A percentile compares a stretch with the other conserved stretches of the same genome.
These are phyloP conservation scores for Quercus aquifolioides DNA, from an alignment of 306 rosid genomes.

Conservation along the genomic window DNA sequence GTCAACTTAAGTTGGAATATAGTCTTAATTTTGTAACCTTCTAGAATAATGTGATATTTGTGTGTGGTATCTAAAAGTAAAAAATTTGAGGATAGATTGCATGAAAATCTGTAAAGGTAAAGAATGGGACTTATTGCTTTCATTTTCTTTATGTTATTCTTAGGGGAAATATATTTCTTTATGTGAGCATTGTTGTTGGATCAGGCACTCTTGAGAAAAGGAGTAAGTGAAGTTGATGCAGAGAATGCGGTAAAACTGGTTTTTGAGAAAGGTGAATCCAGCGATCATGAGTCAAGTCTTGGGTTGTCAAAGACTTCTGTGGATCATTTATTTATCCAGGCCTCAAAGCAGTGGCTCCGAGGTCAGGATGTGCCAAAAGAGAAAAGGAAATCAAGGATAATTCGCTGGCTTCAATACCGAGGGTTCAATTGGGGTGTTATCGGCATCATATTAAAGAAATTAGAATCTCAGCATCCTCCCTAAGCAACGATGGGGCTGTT, in stretches of 20 bases:
- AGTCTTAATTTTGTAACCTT: not conserved
- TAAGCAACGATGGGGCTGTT: constrained; percentile 24
- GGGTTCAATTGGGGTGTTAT: constrained; percentile 76
- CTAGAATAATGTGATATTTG: not conserved
- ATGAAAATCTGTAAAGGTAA: not conserved
- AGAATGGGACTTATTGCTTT: not conserved
- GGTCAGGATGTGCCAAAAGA: constrained; percentile 52
- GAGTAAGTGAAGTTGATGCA: constrained; percentile 69
- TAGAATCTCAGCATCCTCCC: constrained; percentile 50
- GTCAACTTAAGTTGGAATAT: too few species aligned
- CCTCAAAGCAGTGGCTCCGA: constrained; percentile 84
- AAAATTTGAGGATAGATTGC: not conserved
- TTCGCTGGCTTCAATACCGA: constrained; percentile 81
- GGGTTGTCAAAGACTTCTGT: constrained; percentile 47
- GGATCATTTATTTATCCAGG: constrained; percentile 66
- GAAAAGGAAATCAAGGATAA: constrained; percentile 70
- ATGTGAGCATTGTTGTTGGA: constrained; percentile 28
- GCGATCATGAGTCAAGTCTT: constrained; percentile 16
- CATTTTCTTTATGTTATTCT: constrained; percentile 5
- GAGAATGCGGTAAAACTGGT: constrained; percentile 75
- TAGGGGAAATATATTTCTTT: not conserved
- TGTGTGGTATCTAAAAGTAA: not conserved
- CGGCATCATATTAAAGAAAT: constrained; percentile 50
- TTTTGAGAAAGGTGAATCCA: constrained; percentile 34
- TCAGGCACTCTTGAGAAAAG: constrained; percentile 82